Conservation (phyloP, 495 filamentous ascomycete species). For the Pseudotulostoma volvatum region DNA sequence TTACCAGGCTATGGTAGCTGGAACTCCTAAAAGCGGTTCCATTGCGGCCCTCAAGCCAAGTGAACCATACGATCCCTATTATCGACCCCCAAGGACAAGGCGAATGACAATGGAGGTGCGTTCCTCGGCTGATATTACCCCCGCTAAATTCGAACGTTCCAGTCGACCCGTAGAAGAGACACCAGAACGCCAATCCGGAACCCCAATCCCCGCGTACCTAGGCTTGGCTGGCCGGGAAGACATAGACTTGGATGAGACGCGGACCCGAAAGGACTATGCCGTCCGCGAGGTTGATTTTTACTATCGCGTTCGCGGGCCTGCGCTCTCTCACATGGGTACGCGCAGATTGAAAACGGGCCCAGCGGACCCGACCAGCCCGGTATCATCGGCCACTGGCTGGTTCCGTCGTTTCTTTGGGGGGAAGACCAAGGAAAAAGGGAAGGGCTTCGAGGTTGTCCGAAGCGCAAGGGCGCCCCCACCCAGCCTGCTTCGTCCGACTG, state of each 20-base stretch:
- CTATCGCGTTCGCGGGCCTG: conserved; percentile 81
- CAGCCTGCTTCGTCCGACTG: conserved; percentile 19
- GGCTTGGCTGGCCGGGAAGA: conserved; percentile 36
- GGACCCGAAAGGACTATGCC: conserved; percentile 62
- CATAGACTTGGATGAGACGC: conserved; percentile 34
- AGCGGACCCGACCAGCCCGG: conserved; percentile 82
- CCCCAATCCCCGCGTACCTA: conserved; percentile 36
- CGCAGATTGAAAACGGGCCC: conserved; percentile 83
- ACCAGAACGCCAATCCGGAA: conserved; percentile 10
- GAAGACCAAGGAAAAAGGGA: conserved; percentile 75
- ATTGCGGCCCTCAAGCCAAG: conserved; percentile 24
- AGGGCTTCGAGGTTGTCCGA: conserved; percentile 91
- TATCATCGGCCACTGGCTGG: conserved; percentile 77
- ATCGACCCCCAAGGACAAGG: conserved; percentile 61
- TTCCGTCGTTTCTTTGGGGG: conserved; percentile 62
- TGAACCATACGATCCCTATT: conserved; percentile 55
- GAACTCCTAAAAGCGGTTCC: conserved; percentile 25
- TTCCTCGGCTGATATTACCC: conserved; percentile 22
- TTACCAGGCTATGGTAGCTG: conserved; percentile 18
- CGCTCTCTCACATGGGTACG: conserved; percentile 62
- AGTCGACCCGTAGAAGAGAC: conserved; percentile 22
- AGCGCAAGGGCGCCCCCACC: conserved; percentile 50
- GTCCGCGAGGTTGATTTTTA: conserved; percentile 91
- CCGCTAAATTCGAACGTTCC: conserved; percentile 25
- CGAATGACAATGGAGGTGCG: conserved; percentile 39